phyloP scores from a whole-genome alignment of 805 yeast genomes.

The Gaillardinia entomophila region DNA sequence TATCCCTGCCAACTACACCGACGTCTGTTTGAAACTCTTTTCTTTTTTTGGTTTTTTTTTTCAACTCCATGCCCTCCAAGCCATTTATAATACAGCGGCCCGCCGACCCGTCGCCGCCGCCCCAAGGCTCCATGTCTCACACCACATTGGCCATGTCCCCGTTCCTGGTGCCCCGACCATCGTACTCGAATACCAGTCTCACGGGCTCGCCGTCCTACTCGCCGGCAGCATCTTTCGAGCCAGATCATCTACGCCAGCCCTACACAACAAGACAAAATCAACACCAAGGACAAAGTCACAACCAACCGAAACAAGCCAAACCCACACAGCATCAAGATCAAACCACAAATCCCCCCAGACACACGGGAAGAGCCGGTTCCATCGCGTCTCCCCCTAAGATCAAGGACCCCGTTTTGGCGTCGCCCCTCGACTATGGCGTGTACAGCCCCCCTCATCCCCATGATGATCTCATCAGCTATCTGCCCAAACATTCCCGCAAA shows the following conservation, averaged over 20 bases:
- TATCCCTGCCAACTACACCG: no score
- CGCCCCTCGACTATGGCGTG: neutral
- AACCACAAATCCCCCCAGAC: no score
- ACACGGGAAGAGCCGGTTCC: neutral
- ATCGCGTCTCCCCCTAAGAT: neutral
- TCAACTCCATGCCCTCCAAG: neutral
- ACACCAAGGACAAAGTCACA: no score
- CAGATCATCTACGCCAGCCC: no score
- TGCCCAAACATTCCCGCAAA: constrained; percentile 32
- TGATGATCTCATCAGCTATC: constrained; percentile 23
- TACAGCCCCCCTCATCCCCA: constrained; percentile 5
- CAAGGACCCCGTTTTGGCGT: neutral
- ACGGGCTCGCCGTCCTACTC: neutral
- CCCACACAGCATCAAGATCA: no score
- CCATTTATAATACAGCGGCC: neutral
- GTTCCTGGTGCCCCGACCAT: neutral
- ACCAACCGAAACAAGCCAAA: no score
- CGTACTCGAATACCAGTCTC: neutral
- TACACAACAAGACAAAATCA: no score
- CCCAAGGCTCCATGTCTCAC: neutral
- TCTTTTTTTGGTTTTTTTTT: neutral
- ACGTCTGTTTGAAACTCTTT: no score
- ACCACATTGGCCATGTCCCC: neutral
- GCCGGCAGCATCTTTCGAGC: no score
- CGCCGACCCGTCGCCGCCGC: neutral